These are phyloP conservation scores for Primulina eburnea DNA, from an alignment of 257 asterid genomes.

Conservation along the genomic window DNA sequence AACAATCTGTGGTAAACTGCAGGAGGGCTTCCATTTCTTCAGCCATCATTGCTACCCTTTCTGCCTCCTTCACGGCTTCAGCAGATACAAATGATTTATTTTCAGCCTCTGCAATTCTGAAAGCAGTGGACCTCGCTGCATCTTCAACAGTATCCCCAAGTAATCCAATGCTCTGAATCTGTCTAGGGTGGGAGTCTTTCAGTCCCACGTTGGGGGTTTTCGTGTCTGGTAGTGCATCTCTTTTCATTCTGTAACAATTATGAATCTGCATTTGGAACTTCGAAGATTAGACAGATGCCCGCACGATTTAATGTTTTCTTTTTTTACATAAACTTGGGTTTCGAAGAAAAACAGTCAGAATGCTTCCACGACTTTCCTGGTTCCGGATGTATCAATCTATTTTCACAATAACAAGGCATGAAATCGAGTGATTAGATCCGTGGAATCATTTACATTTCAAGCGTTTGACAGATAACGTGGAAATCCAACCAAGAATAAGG, in stretches of 20 bases:
- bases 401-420: not conserved
- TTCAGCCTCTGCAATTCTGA: slow-evolving; percentile 72
- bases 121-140: slow-evolving; percentile 56
- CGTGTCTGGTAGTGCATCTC: slow-evolving; percentile 30
- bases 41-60: slow-evolving; percentile 62
- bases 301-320: not conserved
- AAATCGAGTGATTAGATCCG: too few relatives aligned
- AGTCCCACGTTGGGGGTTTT: slow-evolving; percentile 33
- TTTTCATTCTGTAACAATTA: slow-evolving; percentile 56
- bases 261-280: slow-evolving; percentile 44
- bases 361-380: not conserved
- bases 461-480: not conserved
- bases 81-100: slow-evolving; percentile 73
- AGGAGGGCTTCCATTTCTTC: slow-evolving; percentile 65
- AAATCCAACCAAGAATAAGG: not conserved
- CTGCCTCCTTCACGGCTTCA: slow-evolving; percentile 77
- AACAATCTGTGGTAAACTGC: slow-evolving; percentile 57
- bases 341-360: not conserved
- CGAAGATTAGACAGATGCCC: slow-evolving; percentile 10
- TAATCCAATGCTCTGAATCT: slow-evolving; percentile 39
- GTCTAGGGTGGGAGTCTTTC: slow-evolving; percentile 42
- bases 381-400: too few relatives aligned
- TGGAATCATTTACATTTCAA: not conserved
- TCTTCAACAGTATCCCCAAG: slow-evolving; percentile 62
- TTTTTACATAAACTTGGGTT: not conserved